Evolutionary conservation across 1,284 basidiomycete genomes (phyloP).

Genomic region (Tausonia pullulans): DNA sequence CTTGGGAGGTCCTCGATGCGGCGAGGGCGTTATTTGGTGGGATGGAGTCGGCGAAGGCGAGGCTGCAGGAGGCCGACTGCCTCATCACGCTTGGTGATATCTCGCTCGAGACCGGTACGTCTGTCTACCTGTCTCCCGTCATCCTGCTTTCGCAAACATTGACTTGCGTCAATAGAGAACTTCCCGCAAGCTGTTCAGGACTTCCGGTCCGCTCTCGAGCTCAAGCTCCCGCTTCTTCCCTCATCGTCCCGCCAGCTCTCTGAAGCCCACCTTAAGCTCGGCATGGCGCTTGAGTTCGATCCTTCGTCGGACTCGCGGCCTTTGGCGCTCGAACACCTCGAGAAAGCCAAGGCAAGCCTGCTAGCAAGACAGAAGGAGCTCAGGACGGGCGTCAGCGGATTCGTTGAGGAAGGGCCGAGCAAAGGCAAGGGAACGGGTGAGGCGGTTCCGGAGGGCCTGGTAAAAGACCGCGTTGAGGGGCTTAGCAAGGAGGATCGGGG

Average conservation of each 20-base stretch:
- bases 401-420: conserved; percentile 25
- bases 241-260: conserved; percentile 72
- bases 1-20: conserved; percentile 84
- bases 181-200: conserved; percentile 81
- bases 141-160: neutral
- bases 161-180: conserved; percentile 50
- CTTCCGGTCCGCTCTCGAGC: conserved; percentile 57
- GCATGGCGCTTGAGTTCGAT: conserved; percentile 67
- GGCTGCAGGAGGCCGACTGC: conserved; percentile 51
- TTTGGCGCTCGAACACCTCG: conserved; percentile 67
- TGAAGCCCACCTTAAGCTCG: conserved; percentile 79
- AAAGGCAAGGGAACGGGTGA: conserved; percentile 42
- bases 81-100: conserved; percentile 77
- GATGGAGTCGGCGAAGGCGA: conserved; percentile 29
- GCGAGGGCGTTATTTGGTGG: conserved; percentile 71
- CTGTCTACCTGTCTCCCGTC: conserved; percentile 3
- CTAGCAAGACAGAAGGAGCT: conserved; percentile 56
- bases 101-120: conserved; percentile 71
- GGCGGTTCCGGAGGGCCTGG: conserved; percentile 37
- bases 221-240: conserved; percentile 62
- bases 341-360: conserved; percentile 64
- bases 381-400: conserved; percentile 43
- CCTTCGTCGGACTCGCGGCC: conserved; percentile 50
- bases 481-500: conserved; percentile 59
- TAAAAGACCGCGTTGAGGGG: conserved; percentile 24